Evolutionary conservation across 371 early-diverging fungal genomes (phyloP).

Genomic region (Mortierella sp.): DNA sequence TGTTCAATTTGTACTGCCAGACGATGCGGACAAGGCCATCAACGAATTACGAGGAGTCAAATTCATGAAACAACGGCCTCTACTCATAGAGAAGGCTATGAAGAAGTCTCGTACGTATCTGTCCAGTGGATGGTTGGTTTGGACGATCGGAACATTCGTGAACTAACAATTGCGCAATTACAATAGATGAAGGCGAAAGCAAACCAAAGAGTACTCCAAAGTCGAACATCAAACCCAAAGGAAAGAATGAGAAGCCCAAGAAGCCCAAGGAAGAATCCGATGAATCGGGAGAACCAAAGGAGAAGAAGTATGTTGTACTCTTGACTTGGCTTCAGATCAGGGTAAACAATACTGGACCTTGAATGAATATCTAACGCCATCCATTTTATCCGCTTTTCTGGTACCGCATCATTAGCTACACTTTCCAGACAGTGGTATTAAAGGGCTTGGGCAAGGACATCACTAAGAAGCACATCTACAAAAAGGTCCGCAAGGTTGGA

Average conservation of each 20-base stretch:
- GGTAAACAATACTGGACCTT: too few species aligned
- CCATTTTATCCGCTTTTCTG: too few species aligned
- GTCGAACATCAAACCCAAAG: constrained; percentile 36
- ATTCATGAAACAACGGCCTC: constrained; percentile 71
- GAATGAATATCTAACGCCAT: too few species aligned
- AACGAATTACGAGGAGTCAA: constrained; percentile 72
- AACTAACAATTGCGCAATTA: neutral
- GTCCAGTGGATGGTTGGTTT: neutral
- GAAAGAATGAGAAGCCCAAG: constrained; percentile 22
- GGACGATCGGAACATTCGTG: neutral
- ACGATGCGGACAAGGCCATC: constrained; percentile 89
- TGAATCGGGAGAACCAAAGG: constrained; percentile 24
- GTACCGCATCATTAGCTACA: constrained; percentile 16
- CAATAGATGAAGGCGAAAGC: constrained; percentile 26
- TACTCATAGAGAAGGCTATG: constrained; percentile 84
- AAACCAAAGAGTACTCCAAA: too few species aligned
- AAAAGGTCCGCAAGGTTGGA: constrained; percentile 75
- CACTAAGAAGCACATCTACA: constrained; percentile 74
- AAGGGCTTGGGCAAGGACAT: constrained; percentile 56
- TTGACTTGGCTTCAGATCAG: neutral
- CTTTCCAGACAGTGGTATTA: constrained; percentile 48
- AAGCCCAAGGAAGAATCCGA: constrained; percentile 24
- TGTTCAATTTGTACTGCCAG: constrained; percentile 88
- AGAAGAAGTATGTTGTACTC: constrained; percentile 47
- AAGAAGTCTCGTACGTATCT: constrained; percentile 57